Conservation (phyloP, 2,329 filamentous ascomycete genomes). For the Cordyceps cateniannulata region DNA sequence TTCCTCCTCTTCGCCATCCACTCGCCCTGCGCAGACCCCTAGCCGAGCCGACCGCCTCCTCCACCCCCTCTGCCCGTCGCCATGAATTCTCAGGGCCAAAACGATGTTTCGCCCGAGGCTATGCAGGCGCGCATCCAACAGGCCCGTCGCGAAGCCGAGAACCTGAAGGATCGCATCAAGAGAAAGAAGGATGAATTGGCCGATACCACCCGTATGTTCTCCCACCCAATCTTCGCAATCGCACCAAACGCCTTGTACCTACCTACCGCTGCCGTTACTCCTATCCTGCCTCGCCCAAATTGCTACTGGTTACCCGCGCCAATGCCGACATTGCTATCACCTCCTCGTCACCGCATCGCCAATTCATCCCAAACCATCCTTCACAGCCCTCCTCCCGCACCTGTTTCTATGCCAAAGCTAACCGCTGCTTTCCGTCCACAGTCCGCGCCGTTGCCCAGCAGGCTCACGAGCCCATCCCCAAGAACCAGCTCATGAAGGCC, state of each 20-base stretch:
- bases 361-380: neutral
- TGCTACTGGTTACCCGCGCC: neutral
- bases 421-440: slow-evolving; percentile 28
- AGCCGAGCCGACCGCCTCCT: slow-evolving; percentile 7
- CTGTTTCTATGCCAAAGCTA: slow-evolving; percentile 14
- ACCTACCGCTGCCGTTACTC: slow-evolving; percentile 14
- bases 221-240: slow-evolving; percentile 13
- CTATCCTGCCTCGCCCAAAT: neutral
- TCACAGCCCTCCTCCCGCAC: neutral
- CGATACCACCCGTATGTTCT: slow-evolving; percentile 85
- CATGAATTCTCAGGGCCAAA: slow-evolving; percentile 53
- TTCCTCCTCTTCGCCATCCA: neutral
- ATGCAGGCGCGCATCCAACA: slow-evolving; percentile 93
- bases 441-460: slow-evolving; percentile 89
- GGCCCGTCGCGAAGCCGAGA: slow-evolving; percentile 94
- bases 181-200: slow-evolving; percentile 99
- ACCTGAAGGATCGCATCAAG: slow-evolving; percentile 97
- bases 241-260: slow-evolving; percentile 9
- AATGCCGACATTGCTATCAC: neutral
- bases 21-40: slow-evolving; percentile 2
- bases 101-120: slow-evolving; percentile 62
- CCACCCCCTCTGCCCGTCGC: slow-evolving; percentile 20
- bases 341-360: neutral
- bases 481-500: slow-evolving; percentile 91
- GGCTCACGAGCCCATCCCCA: slow-evolving; percentile 85